Evolutionary conservation across 495 filamentous ascomycete species (phyloP).

Genomic region (Neurospora tetrasperma): DNA sequence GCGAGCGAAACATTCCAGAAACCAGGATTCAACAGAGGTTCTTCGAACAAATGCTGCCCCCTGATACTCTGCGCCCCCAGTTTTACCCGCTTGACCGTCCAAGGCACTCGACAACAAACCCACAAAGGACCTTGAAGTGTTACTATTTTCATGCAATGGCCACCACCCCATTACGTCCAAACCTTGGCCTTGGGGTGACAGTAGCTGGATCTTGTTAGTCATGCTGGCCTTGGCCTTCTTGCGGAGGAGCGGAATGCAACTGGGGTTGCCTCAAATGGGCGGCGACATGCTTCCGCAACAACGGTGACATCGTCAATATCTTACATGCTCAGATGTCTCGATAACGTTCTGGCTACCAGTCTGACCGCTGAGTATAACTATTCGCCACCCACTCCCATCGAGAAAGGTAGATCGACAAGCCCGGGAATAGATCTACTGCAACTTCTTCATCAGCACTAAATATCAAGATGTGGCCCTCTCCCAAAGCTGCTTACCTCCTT

Average conservation of each 20-base stretch:
- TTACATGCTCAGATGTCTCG: neutral
- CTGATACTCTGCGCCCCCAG: neutral
- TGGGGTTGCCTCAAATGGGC: neutral
- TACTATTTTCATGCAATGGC: neutral
- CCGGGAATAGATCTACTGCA: neutral
- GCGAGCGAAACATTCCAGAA: constrained; percentile 2
- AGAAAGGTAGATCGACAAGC: neutral
- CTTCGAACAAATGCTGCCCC: neutral
- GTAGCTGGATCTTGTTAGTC: neutral
- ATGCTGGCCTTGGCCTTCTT: neutral
- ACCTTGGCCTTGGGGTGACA: neutral
- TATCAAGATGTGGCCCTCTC: constrained; percentile 24
- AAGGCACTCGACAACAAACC: neutral
- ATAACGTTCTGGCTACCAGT: neutral
- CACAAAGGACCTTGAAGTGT: neutral
- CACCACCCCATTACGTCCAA: neutral
- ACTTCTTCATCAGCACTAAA: neutral
- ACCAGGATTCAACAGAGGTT: neutral
- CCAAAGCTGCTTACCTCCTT: constrained; percentile 20
- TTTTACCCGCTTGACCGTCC: neutral
- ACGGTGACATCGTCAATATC: neutral
- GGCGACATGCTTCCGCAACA: constrained; percentile 1
- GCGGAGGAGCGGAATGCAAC: constrained; percentile 21
- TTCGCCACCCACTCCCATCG: neutral
- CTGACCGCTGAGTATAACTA: neutral